These are phyloP conservation scores for Conidiobolus incongruus DNA, from an alignment of 371 early-diverging fungal species.

Conservation along the genomic window DNA sequence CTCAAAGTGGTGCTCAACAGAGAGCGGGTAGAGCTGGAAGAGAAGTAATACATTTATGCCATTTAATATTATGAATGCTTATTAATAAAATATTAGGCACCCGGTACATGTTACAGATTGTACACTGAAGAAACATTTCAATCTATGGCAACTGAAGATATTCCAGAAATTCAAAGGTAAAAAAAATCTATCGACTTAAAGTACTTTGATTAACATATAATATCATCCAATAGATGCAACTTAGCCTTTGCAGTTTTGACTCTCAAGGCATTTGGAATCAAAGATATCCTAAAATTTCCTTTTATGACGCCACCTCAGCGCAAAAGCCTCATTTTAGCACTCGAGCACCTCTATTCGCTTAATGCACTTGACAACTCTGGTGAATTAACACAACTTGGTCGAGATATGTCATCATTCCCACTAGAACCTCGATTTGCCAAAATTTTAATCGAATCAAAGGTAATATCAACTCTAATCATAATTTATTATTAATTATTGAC, in stretches of 20 bases:
- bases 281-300: constrained; percentile 53
- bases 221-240: constrained; percentile 14
- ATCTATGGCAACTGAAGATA: constrained; percentile 17
- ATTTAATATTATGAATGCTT: no score
- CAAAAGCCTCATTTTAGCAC: constrained; percentile 29
- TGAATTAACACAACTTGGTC: constrained; percentile 64
- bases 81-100: no score
- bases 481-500: no score
- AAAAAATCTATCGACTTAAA: no score
- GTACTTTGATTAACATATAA: neutral
- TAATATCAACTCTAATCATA: no score
- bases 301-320: constrained; percentile 35
- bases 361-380: constrained; percentile 37
- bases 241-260: constrained; percentile 32
- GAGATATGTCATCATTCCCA: constrained; percentile 77
- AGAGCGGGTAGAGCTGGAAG: constrained; percentile 67
- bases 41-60: no score
- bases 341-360: constrained; percentile 15
- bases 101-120: constrained; percentile 42
- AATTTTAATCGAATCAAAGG: constrained; percentile 44
- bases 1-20: constrained; percentile 54
- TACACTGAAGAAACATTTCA: constrained; percentile 45
- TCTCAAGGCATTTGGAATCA: constrained; percentile 51
- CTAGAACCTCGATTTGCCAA: constrained; percentile 78
- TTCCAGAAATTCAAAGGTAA: constrained; percentile 54